phyloP scores from a whole-genome alignment of 2,329 filamentous ascomycete species.

The Exophiala aquamarina region DNA sequence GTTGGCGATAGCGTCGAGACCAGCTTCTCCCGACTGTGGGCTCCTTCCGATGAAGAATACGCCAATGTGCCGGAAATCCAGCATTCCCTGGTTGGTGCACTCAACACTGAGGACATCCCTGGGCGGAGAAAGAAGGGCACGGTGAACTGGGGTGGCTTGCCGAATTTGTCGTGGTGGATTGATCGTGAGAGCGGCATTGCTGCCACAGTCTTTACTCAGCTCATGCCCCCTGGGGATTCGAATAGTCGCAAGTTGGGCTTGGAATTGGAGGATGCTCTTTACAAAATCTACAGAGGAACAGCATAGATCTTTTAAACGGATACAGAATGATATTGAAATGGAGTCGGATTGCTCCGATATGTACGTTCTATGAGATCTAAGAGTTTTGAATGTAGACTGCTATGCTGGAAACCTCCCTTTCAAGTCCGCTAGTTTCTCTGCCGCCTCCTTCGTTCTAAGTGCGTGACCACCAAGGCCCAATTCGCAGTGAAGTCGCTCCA shows the following conservation, averaged over 20 bases:
- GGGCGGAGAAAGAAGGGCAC: constrained; percentile 12
- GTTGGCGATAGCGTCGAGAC: neutral
- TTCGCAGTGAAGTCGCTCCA: constrained; percentile 15
- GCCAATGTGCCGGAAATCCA: neutral
- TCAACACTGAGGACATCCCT: constrained; percentile 11
- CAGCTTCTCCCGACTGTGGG: neutral
- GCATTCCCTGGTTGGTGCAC: constrained; percentile 9
- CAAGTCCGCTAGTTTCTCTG: constrained; percentile 8
- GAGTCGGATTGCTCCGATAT: too few relatives aligned
- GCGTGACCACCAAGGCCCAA: constrained; percentile 16
- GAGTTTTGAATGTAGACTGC: too few relatives aligned
- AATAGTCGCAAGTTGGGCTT: constrained; percentile 4
- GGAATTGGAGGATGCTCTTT: constrained; percentile 13
- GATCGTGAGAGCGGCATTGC: constrained; percentile 22
- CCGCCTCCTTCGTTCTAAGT: constrained; percentile 12
- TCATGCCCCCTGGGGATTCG: constrained; percentile 22
- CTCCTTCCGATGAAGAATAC: neutral
- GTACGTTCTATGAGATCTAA: too few relatives aligned
- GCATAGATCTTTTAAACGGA: neutral
- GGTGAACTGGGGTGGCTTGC: constrained; percentile 26
- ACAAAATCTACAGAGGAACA: neutral
- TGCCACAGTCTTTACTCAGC: constrained; percentile 22
- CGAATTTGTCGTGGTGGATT: constrained; percentile 28
- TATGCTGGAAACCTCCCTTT: too few relatives aligned
- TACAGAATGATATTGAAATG: neutral